phyloP scores from a whole-genome alignment of 108 stramenopile genomes.

The Skeletonema tropicum region DNA sequence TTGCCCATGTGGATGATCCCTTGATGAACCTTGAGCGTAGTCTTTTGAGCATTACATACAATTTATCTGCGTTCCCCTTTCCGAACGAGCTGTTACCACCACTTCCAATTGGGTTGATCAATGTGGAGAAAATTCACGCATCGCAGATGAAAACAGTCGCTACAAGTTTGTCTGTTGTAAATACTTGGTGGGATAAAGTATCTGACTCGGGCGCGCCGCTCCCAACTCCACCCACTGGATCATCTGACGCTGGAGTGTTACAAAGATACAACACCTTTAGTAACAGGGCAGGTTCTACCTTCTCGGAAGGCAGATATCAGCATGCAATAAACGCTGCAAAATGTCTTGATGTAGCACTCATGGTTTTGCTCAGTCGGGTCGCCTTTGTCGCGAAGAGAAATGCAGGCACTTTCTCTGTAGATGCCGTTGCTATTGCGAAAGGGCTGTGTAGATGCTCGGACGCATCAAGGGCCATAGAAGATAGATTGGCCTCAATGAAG shows the following conservation, averaged over 20 bases:
- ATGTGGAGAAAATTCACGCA: constrained; percentile 34
- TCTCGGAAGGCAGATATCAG: constrained; percentile 32
- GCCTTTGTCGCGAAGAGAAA: constrained; percentile 20
- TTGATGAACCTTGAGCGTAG: constrained; percentile 28
- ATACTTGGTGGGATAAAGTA: constrained; percentile 37
- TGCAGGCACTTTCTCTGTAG: constrained; percentile 17
- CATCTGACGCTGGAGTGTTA: constrained; percentile 8
- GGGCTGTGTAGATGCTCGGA: constrained; percentile 45
- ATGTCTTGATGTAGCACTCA: constrained; percentile 33
- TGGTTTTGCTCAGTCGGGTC: constrained; percentile 30
- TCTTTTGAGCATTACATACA: constrained; percentile 23
- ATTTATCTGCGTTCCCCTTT: constrained; percentile 36
- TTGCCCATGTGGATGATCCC: constrained; percentile 5
- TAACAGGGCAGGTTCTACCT: not conserved
- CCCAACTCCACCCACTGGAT: constrained; percentile 37
- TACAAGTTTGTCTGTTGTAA: constrained; percentile 5
- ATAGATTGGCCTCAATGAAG: constrained; percentile 19
- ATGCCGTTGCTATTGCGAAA: constrained; percentile 42
- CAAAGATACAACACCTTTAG: constrained; percentile 3
- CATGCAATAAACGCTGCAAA: constrained; percentile 23
- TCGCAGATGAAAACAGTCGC: constrained; percentile 25
- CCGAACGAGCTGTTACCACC: constrained; percentile 34
- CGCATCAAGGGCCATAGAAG: constrained; percentile 41
- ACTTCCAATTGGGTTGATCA: constrained; percentile 27
- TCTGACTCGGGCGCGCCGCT: constrained; percentile 16